Conservation (phyloP, 78 protist species). For the Pelomyxa schiedti region DNA sequence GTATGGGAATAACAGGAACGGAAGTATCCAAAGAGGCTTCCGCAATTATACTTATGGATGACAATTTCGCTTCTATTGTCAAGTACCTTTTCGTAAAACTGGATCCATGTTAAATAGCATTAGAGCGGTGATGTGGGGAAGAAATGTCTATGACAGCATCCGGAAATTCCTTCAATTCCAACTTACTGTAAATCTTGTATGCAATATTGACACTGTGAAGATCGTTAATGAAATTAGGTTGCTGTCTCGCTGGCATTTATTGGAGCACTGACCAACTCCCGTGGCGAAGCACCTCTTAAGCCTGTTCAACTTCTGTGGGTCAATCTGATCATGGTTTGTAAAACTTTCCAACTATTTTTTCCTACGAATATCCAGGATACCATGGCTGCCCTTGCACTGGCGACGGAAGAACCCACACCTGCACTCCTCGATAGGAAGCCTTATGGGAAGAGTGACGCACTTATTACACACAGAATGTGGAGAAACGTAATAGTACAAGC, state of each 20-base stretch:
- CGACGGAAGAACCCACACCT: conserved; percentile 39
- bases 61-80: conserved; percentile 78
- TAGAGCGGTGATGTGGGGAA: conserved; percentile 74
- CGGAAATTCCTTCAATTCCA: conserved; percentile 17
- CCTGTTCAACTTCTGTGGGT: conserved; percentile 60
- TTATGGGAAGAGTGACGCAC: conserved; percentile 32
- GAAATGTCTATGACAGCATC: conserved; percentile 17
- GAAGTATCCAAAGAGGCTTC: conserved; percentile 67
- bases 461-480: conserved; percentile 69
- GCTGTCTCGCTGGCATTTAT: not conserved
- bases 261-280: not conserved
- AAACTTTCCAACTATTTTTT: too few relatives aligned
- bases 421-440: conserved; percentile 67
- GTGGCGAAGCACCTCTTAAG: conserved; percentile 30
- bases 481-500: conserved; percentile 50
- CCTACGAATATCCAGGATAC: conserved; percentile 99
- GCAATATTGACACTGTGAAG: too few relatives aligned
- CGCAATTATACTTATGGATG: conserved; percentile 71
- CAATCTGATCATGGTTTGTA: not conserved
- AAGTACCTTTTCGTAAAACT: conserved; percentile 62
- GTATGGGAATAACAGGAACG: conserved; percentile 58
- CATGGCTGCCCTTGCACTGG: conserved; percentile 90
- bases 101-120: conserved; percentile 59
- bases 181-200: conserved; percentile 18
- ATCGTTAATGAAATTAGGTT: not conserved